Evolutionary conservation across 2,329 filamentous ascomycete species (phyloP).

Genomic region (Aureobasidium sp.): DNA sequence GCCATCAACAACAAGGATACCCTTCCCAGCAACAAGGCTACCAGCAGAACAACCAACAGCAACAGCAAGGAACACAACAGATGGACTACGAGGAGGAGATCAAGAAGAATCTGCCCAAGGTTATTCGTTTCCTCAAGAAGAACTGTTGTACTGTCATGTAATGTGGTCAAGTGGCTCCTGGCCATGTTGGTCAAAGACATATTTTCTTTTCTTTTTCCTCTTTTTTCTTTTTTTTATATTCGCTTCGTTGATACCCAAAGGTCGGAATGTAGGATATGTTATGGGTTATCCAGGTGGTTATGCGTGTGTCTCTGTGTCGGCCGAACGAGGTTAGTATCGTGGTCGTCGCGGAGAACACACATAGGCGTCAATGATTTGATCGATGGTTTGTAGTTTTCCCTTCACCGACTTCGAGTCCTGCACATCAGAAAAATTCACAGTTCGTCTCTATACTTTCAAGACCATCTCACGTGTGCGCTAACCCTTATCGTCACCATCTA

Average conservation of each 20-base stretch:
- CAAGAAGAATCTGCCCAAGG: constrained; percentile 50
- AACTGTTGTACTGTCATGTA: constrained; percentile 69
- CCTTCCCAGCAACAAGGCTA: constrained; percentile 35
- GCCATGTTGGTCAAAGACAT: not conserved
- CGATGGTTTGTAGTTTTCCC: not conserved
- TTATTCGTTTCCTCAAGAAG: constrained; percentile 55
- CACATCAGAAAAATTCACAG: not conserved
- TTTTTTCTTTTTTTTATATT: not conserved
- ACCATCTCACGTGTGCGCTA: not conserved
- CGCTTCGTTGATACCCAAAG: not conserved
- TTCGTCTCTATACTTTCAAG: not conserved
- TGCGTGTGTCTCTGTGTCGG: not conserved
- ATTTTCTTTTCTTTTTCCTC: not conserved
- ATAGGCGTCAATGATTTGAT: not conserved
- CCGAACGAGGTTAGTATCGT: not conserved
- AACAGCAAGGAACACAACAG: constrained; percentile 34
- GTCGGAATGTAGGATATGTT: not conserved
- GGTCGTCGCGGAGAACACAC: not conserved
- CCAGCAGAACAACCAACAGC: constrained; percentile 34
- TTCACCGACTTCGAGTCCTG: not conserved
- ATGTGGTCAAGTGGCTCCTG: constrained; percentile 13
- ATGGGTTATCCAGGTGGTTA: no score
- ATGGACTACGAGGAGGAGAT: constrained; percentile 53
- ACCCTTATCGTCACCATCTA: not conserved
- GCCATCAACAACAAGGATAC: constrained; percentile 35